Evolutionary conservation across 2,329 filamentous ascomycete genomes (phyloP).

Genomic region (Aspergillus sp.): DNA sequence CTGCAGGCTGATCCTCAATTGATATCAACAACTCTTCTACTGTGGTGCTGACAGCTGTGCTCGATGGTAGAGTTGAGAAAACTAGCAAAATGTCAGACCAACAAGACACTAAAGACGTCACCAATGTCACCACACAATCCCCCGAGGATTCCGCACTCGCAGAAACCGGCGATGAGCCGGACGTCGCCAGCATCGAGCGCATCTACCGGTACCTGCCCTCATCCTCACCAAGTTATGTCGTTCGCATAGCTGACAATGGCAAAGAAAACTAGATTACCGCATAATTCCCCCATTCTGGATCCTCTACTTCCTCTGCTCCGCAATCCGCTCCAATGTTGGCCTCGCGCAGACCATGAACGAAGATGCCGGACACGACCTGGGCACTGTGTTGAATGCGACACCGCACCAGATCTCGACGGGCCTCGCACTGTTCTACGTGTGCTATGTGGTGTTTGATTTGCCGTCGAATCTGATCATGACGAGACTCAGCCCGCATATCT

Average conservation of each 20-base stretch:
- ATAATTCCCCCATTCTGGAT: slow-evolving; percentile 74
- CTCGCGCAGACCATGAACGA: slow-evolving; percentile 92
- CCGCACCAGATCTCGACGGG: slow-evolving; percentile 75
- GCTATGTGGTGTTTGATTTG: slow-evolving; percentile 83
- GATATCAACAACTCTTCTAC: too few relatives aligned
- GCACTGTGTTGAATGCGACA: slow-evolving; percentile 60
- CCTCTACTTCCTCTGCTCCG: slow-evolving; percentile 86
- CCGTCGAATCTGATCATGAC: slow-evolving; percentile 89
- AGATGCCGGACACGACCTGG: slow-evolving; percentile 64
- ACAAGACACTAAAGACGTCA: neutral
- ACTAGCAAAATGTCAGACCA: neutral
- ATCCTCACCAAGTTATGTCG: neutral
- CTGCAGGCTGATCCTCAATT: too few relatives aligned
- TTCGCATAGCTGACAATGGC: neutral
- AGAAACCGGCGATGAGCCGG: slow-evolving; percentile 20
- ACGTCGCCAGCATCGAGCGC: slow-evolving; percentile 22
- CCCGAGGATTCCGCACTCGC: slow-evolving; percentile 1
- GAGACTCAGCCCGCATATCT: slow-evolving; percentile 72
- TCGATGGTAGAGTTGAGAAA: neutral
- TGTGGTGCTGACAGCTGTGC: neutral
- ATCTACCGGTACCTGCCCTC: slow-evolving; percentile 27
- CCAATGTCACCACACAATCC: neutral
- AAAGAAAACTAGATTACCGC: slow-evolving; percentile 51
- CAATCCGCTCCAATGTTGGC: slow-evolving; percentile 84
- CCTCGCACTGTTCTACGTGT: slow-evolving; percentile 82